These are phyloP conservation scores for Salix brachista DNA, from an alignment of 345 rosid genomes.

Conservation along the genomic window DNA sequence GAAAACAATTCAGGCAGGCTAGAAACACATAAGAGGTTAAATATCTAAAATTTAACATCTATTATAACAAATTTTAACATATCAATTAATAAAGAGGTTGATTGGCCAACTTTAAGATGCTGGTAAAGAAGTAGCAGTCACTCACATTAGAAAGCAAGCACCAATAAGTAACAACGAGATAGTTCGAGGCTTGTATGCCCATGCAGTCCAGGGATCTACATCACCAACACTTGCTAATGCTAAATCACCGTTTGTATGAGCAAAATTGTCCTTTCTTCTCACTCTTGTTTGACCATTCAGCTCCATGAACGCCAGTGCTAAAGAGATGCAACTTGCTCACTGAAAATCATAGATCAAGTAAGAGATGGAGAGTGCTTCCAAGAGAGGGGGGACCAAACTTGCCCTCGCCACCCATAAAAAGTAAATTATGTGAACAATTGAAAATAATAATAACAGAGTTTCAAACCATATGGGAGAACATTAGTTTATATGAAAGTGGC, in stretches of 20 bases:
- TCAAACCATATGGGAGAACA: not conserved
- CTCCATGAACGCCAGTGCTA: slow-evolving; percentile 42
- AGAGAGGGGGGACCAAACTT: not conserved
- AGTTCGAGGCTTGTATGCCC: slow-evolving; percentile 98
- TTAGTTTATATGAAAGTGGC: not conserved
- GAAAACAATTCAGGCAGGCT: not conserved
- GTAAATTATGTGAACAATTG: not conserved
- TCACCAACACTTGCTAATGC: slow-evolving; percentile 27
- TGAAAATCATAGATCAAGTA: slow-evolving; percentile 15
- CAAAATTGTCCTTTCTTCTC: slow-evolving; percentile 44
- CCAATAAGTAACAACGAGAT: slow-evolving; percentile 83
- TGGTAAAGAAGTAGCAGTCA: not conserved
- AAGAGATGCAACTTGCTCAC: slow-evolving; percentile 21
- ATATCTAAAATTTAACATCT: not conserved
- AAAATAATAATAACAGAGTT: not conserved
- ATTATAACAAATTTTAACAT: not conserved
- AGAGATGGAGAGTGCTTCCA: not conserved
- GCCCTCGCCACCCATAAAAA: not conserved
- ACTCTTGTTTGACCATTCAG: slow-evolving; percentile 54
- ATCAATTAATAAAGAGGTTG: not conserved
- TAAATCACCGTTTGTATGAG: slow-evolving; percentile 51
- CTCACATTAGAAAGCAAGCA: slow-evolving; percentile 93
- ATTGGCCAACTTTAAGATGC: not conserved
- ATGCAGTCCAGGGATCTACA: slow-evolving; percentile 99
- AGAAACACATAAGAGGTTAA: not conserved